phyloP scores from a whole-genome alignment of 2,329 filamentous ascomycete species.

The Fusarium concolor region DNA sequence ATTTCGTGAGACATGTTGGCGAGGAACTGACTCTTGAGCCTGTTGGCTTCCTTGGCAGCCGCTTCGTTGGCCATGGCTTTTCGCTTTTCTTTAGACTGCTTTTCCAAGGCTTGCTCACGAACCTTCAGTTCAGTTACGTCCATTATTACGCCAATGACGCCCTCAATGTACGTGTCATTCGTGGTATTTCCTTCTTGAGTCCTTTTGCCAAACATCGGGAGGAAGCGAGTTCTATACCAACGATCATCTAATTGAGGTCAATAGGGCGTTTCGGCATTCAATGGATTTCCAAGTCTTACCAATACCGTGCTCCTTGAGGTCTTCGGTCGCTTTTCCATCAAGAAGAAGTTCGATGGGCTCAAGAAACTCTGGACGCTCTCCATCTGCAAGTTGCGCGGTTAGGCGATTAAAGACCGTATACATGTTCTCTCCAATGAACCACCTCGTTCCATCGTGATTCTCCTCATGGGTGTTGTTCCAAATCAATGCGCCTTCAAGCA shows the following conservation, averaged over 20 bases:
- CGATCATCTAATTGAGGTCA: conserved; percentile 60
- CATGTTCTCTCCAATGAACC: conserved; percentile 70
- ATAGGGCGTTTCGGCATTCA: not conserved
- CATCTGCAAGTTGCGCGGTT: conserved; percentile 56
- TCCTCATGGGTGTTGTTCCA: conserved; percentile 61
- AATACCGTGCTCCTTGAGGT: conserved; percentile 72
- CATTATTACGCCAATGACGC: conserved; percentile 83
- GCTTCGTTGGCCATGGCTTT: conserved; percentile 79
- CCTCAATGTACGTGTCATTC: conserved; percentile 68
- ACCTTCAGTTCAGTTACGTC: conserved; percentile 78
- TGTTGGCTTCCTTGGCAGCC: conserved; percentile 82
- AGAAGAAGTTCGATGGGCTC: conserved; percentile 73
- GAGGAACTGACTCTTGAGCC: conserved; percentile 83
- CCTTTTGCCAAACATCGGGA: conserved; percentile 71
- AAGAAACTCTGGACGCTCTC: conserved; percentile 62
- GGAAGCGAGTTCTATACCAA: conserved; percentile 78
- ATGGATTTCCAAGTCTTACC: conserved; percentile 50
- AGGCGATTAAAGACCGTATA: conserved; percentile 71
- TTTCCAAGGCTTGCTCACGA: conserved; percentile 61
- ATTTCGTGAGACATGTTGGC: conserved; percentile 88
- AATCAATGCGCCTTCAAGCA: conserved; percentile 76
- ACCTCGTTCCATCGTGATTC: conserved; percentile 56
- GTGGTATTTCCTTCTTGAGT: conserved; percentile 61
- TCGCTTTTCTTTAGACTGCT: conserved; percentile 75
- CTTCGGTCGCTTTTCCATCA: conserved; percentile 67